Evolutionary conservation across 2,329 filamentous ascomycete species (phyloP).

Genomic region (Talaromyces islandicus): DNA sequence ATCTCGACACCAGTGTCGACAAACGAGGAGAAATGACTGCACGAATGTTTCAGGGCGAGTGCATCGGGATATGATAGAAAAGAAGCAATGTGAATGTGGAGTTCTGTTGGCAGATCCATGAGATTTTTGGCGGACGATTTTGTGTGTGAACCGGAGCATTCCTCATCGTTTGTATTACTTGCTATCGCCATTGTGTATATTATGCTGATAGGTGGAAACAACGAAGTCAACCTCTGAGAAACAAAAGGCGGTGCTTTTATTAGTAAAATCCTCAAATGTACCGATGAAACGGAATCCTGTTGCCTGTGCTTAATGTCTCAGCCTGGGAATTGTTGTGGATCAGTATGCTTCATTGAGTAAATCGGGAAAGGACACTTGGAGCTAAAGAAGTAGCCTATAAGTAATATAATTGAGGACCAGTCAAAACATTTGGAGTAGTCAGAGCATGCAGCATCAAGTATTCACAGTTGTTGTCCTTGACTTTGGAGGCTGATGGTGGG

Average conservation of each 20-base stretch:
- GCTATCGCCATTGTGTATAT: not conserved
- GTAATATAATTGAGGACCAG: not conserved
- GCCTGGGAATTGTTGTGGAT: not conserved
- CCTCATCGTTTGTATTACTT: not conserved
- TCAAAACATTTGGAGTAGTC: not conserved
- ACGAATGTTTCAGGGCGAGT: constrained; percentile 63
- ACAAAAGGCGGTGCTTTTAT: not conserved
- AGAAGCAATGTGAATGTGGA: constrained; percentile 58
- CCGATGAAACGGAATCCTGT: not conserved
- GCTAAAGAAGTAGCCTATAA: not conserved
- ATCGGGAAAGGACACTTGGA: not conserved
- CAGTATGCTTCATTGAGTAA: not conserved
- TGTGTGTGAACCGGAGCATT: not conserved
- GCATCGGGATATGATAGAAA: constrained; percentile 65
- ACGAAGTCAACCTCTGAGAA: not conserved
- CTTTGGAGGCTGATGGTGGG: too few relatives aligned
- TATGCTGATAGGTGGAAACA: not conserved
- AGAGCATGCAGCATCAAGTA: not conserved
- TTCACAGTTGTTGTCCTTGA: not conserved
- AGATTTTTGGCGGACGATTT: constrained; percentile 24
- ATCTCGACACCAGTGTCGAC: constrained; percentile 61
- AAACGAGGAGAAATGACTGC: constrained; percentile 56
- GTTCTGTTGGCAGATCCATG: constrained; percentile 55
- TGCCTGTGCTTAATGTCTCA: not conserved
- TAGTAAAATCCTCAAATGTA: not conserved